Percentiles rank a stretch among this genome's conserved stretches.
phyloP scores from a whole-genome alignment of 2,329 filamentous ascomycete species.

The Chaetomium sp. region DNA sequence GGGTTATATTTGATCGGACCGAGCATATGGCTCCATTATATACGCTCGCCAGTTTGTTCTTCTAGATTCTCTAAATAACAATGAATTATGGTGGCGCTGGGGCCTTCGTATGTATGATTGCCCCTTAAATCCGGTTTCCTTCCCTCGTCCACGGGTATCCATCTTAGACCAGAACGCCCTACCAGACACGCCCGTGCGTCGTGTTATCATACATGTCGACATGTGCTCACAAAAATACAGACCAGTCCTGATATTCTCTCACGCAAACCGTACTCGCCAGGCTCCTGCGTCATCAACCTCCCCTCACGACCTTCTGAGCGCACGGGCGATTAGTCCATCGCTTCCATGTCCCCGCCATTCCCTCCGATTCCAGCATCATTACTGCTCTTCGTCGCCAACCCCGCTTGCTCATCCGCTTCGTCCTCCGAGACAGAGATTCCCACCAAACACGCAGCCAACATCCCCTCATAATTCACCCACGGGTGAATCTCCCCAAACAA shows the following conservation, averaged over 20 bases:
- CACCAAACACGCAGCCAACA: conserved; percentile 57
- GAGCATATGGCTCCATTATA: too few species aligned
- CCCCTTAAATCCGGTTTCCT: not conserved
- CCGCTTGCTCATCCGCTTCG: conserved; percentile 31
- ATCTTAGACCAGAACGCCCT: conserved; percentile 3
- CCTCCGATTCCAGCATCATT: conserved; percentile 21
- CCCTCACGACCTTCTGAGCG: too few species aligned
- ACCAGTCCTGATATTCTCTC: too few species aligned
- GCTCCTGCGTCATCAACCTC: not conserved
- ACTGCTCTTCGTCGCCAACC: not conserved
- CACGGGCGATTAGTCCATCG: conserved; percentile 14
- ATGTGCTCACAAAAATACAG: not conserved
- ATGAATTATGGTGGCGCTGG: not conserved
- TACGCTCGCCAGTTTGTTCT: too few species aligned
- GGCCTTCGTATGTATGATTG: not conserved
- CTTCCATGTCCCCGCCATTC: conserved; percentile 56
- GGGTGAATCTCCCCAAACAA: conserved; percentile 62
- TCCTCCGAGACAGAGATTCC: conserved; percentile 58
- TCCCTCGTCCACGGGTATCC: conserved; percentile 16
- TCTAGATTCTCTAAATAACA: not conserved
- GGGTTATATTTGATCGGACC: too few species aligned
- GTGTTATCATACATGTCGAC: not conserved
- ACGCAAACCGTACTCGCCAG: not conserved
- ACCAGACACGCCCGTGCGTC: not conserved
- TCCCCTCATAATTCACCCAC: conserved; percentile 68